Base-by-base conservation (phyloP, 108 stramenopile species). In the Chaetoceros tenuissimus region DNA sequence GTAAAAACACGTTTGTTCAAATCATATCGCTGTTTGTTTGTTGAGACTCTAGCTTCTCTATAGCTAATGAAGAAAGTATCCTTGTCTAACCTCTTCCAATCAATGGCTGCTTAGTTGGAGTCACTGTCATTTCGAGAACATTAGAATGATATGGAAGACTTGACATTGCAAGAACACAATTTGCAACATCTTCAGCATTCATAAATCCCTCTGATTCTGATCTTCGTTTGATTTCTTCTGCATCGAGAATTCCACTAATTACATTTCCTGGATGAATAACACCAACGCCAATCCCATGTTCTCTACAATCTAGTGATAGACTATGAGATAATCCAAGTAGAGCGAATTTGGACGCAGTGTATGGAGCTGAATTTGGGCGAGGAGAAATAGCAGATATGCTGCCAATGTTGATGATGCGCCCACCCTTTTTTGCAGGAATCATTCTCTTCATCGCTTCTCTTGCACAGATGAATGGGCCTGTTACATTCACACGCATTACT, bases 71-170 rank as follows among this genome's bases (percentile, higher is more conserved):
- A n/a, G n/a, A n/a, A n/a, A n/a, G n/a, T n/a, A n/a, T n/a, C n/a
- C n/a, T n/a, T n/a, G n/a, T n/a, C n/a, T 69, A 89, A 19, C 89
- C 89, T 49, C 89, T 57, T 50, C 89, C 89, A 47, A 92, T 78
- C 28, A 72, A 79, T 0, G 89, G 89, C 77, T 79, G 77, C 1
- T 61, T 51, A 0, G 75, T 78, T 3, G 89, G 74, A 69, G 87
- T 79, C 1, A 87, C 82, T 7, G 86, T 87, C 80, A 92, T 63
- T 24, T 81, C 65, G 50, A 84, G 63, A 24, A 87, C 69, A 53
- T 87, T 87, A 13, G 84, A 78, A 0, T 66, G 44, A 18, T 63
- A 56, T 0, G 89, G 85, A n/a, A 92, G 57, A n/a, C 43, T 63
- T 0, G 78, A 84, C 89, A 92, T 92, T 21, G 79, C 67, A 59